phyloP scores from a whole-genome alignment of 345 rosid genomes.

The Gossypioides kirkii region DNA sequence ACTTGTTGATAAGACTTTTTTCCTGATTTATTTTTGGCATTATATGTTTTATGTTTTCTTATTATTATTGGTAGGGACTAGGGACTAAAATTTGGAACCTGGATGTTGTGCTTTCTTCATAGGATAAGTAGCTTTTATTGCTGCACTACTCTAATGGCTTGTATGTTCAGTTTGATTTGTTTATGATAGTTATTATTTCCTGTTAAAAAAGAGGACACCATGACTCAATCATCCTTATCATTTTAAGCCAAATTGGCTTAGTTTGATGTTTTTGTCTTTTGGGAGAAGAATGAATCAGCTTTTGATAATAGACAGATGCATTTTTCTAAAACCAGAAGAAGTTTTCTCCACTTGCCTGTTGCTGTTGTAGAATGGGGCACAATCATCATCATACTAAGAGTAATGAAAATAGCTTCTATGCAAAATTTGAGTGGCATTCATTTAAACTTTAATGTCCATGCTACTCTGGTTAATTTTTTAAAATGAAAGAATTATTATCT shows the following conservation, averaged over 20 bases:
- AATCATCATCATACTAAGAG: not conserved
- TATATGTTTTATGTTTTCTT: not conserved
- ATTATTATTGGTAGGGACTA: not conserved
- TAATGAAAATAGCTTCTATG: not conserved
- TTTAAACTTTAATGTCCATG: not conserved
- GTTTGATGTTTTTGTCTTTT: not conserved
- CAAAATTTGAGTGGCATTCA: too few species aligned
- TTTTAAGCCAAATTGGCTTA: not conserved
- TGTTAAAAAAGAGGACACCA: not conserved
- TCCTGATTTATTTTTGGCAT: not conserved
- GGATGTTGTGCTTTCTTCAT: not conserved
- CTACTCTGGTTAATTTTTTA: not conserved
- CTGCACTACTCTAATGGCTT: not conserved
- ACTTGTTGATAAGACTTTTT: not conserved
- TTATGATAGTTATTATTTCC: not conserved
- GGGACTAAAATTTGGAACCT: not conserved
- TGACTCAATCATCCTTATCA: not conserved
- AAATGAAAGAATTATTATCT: not conserved
- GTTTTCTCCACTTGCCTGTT: not conserved
- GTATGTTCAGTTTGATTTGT: not conserved
- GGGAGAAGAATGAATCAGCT: not conserved
- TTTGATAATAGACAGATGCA: not conserved
- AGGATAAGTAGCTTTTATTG: not conserved
- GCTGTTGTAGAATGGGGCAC: not conserved
- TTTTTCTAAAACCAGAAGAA: constrained; percentile 3